Evolutionary conservation across 2,329 filamentous ascomycete genomes (phyloP).

Genomic region (Trichoderma simmonsii): DNA sequence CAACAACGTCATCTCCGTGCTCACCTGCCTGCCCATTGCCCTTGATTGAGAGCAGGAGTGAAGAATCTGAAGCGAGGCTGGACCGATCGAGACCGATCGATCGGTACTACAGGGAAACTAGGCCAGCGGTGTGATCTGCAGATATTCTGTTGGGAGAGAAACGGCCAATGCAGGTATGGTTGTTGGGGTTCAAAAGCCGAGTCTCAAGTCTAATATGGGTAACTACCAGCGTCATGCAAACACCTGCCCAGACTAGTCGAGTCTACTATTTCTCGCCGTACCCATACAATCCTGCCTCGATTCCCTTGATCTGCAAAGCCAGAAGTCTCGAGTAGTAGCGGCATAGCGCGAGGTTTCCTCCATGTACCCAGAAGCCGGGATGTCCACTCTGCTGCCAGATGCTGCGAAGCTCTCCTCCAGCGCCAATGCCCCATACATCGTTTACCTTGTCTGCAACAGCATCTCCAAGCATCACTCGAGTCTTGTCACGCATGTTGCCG

Average conservation of each 20-base stretch:
- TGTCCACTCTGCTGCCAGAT: conserved; percentile 61
- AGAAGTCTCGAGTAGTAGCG: conserved; percentile 56
- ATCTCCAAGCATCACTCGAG: conserved; percentile 60
- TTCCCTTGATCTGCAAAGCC: conserved; percentile 51
- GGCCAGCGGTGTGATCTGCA: neutral
- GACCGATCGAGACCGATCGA: neutral
- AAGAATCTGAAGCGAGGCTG: neutral
- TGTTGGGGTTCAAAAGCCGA: neutral
- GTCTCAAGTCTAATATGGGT: neutral
- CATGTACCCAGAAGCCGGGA: conserved; percentile 64
- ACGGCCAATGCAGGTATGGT: neutral
- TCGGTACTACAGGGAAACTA: neutral
- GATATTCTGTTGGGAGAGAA: neutral
- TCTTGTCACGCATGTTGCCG: conserved; percentile 64
- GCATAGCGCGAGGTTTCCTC: conserved; percentile 61
- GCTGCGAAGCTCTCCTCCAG: conserved; percentile 52
- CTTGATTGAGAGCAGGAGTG: neutral
- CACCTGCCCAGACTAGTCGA: neutral
- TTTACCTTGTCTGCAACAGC: conserved; percentile 55
- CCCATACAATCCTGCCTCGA: conserved; percentile 37
- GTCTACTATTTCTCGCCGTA: conserved; percentile 31
- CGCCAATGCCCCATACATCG: conserved; percentile 62
- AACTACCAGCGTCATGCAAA: neutral
- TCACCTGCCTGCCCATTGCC: neutral
- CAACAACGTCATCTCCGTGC: neutral